Percentiles rank a stretch among this genome's conserved stretches.
These are phyloP conservation scores for Toxoplasma gondii DNA, from an alignment of 169 alveolate genomes.

Conservation along the genomic window DNA sequence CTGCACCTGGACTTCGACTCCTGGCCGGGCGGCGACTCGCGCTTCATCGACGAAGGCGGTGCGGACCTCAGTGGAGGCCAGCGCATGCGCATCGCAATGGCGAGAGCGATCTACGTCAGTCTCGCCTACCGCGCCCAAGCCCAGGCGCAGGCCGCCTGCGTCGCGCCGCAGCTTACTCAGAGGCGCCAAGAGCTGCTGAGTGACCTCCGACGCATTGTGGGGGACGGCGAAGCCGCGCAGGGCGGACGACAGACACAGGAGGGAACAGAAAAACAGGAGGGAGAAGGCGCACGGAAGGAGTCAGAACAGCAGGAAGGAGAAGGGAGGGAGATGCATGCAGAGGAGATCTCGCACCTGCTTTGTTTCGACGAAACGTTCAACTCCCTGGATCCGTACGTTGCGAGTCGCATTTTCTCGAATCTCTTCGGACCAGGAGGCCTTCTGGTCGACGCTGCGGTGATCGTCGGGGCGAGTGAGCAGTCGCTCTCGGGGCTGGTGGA, in stretches of 20 bases:
- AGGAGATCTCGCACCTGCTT: not conserved
- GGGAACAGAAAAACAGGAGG: not conserved
- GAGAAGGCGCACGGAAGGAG: not conserved
- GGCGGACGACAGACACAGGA: not conserved
- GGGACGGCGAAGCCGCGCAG: not conserved
- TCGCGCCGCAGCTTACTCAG: not conserved
- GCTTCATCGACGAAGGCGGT: constrained; percentile 88
- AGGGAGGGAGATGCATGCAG: not conserved
- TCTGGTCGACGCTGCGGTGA: constrained; percentile 40
- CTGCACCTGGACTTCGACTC: constrained; percentile 75
- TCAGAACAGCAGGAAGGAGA: not conserved
- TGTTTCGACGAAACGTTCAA: constrained; percentile 60
- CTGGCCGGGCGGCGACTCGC: constrained; percentile 78
- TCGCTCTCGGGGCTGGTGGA: constrained; percentile 46
- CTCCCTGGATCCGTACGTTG: constrained; percentile 45
- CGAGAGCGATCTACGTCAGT: constrained; percentile 84
- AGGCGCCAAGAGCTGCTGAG: not conserved
- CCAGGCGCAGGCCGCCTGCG: not conserved
- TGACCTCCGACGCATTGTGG: not conserved
- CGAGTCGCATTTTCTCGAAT: constrained; percentile 32
- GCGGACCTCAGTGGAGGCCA: constrained; percentile 88
- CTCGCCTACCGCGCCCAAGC: constrained; percentile 15
- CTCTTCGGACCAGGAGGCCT: constrained; percentile 54
- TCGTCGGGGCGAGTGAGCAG: constrained; percentile 42
- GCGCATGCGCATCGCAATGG: constrained; percentile 85